A percentile compares a stretch with the other conserved stretches of the same genome.
These are phyloP conservation scores for Parascedosporium putredinis DNA, from an alignment of 2,329 filamentous ascomycete species.

Conservation along the genomic window DNA sequence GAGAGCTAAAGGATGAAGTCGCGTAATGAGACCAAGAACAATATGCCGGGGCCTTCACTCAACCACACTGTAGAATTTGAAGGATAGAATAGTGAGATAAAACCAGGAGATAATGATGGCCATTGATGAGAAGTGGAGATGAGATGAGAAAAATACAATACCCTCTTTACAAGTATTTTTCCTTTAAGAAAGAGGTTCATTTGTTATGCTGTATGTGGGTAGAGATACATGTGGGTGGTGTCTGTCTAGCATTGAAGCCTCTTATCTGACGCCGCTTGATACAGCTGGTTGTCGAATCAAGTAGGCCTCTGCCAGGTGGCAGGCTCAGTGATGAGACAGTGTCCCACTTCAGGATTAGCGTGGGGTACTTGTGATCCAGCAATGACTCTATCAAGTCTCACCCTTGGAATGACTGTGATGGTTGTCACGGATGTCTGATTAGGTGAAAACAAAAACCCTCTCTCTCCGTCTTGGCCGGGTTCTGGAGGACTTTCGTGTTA, in stretches of 20 bases:
- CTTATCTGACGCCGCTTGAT: too few relatives aligned
- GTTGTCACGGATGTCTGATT: slow-evolving; percentile 32
- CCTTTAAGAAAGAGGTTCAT: neutral
- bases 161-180: neutral
- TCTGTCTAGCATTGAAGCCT: too few relatives aligned
- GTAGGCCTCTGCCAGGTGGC: neutral
- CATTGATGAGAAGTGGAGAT: neutral
- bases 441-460: slow-evolving; percentile 13
- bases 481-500: too few relatives aligned
- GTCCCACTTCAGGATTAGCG: neutral
- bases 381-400: slow-evolving; percentile 8
- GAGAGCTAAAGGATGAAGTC: slow-evolving; percentile 13
- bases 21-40: slow-evolving; percentile 8
- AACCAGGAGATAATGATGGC: slow-evolving; percentile 1
- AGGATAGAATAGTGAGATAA: slow-evolving; percentile 2
- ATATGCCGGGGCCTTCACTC: neutral
- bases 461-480: slow-evolving; percentile 1
- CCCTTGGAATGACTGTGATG: slow-evolving; percentile 12
- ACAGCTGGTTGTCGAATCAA: too few relatives aligned
- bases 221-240: too few relatives aligned
- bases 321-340: too few relatives aligned
- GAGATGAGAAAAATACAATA: too few relatives aligned
- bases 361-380: slow-evolving; percentile 3
- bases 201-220: too few relatives aligned
- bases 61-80: neutral